Evolutionary conservation across 1,139 yeast species (phyloP), one percentile per base, ranked within the genome.

Genomic region (Sugiyamaella neomexicana): DNA sequence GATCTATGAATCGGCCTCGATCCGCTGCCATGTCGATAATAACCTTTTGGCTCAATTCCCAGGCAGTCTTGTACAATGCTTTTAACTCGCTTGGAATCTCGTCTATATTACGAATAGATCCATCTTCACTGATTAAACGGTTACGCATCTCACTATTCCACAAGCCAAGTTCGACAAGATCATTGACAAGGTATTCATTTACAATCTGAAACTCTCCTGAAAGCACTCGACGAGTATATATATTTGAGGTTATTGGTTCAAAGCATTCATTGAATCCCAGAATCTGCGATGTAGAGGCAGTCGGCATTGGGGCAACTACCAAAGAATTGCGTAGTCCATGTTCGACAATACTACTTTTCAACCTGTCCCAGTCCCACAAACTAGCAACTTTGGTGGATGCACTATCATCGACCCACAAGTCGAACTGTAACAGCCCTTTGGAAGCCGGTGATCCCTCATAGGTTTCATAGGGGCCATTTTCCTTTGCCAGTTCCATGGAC

Each of bases 21-120:
- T 87, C 96, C 23, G 93, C 95, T 42, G 96, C 90, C 89, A 89
- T 81, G 63, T 89, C 95, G 58, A 89, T 83, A 50, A 89, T 79
- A 9, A 77, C 75, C 67, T 80, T 80, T 68, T 89, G 96, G 25
- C 93, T 81, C 41, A 89, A 80, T 69, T 89, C 96, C 96, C 96
- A 89, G n/a, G 87, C 95, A 0, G 97, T 89, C 69, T 83, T 86
- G 74, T 88, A 88, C 48, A 88, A 71, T 1, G 75, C 78, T 64
- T 85, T 86, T 60, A 87, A 68, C 29, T 83, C 84, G 38, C 76
- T 75, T 6, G 96, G 96, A 52, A 89, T 81, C 55, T 75, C 78
- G 40, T 80, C 78, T 53, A 89, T 79, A 43, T 74, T 70, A 70
- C 88, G 95, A 56, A 89, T 80, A 1, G 96, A 88, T 10, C 96